Conservation (phyloP, 345 rosid genomes). For the Ceriops tagal region DNA sequence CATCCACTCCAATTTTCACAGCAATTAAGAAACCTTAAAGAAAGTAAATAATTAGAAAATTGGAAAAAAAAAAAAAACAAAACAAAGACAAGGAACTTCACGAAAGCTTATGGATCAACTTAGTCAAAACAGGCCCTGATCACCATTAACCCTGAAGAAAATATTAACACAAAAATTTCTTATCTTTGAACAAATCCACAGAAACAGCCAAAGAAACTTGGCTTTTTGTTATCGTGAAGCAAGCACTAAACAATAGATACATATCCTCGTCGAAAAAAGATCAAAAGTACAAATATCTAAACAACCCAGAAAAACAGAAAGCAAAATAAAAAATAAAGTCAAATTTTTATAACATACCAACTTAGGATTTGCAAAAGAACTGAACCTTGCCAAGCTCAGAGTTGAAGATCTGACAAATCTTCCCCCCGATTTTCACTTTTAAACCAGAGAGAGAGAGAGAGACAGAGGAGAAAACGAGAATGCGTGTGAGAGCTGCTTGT, state of each 20-base stretch:
- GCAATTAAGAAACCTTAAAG: neutral
- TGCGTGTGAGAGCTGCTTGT: neutral
- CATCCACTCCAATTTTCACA: neutral
- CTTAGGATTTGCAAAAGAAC: neutral
- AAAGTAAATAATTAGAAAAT: neutral
- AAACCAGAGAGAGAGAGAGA: conserved; percentile 12
- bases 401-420: conserved; percentile 19
- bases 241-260: no score
- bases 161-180: neutral
- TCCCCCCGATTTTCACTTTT: conserved; percentile 26
- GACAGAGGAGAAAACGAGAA: neutral
- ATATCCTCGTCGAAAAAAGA: no score
- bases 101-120: neutral
- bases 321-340: neutral
- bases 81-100: neutral
- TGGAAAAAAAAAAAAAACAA: neutral
- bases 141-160: neutral
- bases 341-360: neutral
- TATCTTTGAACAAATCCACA: neutral
- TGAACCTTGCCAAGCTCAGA: neutral
- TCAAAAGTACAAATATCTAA: no score
- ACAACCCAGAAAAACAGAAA: no score
- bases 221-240: no score
- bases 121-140: neutral
- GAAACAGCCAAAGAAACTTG: no score